Conservation (phyloP, 179 eudicot genomes). For the Nepenthes alata region DNA sequence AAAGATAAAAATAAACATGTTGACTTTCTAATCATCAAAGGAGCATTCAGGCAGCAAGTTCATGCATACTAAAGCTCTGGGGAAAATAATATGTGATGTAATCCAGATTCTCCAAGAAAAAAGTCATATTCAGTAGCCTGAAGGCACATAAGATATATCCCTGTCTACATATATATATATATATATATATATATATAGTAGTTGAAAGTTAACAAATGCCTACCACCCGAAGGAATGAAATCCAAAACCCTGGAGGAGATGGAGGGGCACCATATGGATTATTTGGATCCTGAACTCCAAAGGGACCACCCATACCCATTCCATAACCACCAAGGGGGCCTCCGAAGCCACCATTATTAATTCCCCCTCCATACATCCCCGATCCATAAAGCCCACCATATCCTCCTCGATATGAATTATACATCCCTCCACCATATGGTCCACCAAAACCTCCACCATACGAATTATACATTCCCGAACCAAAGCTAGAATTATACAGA, state of each 20-base stretch:
- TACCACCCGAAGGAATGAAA: slow-evolving; percentile 89
- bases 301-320: slow-evolving; percentile 37
- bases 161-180: too few species aligned
- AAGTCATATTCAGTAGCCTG: too few species aligned
- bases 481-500: slow-evolving; percentile 43
- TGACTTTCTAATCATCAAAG: too few species aligned
- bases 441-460: slow-evolving; percentile 59
- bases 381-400: slow-evolving; percentile 43
- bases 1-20: too few species aligned
- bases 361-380: slow-evolving; percentile 49
- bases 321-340: slow-evolving; percentile 30
- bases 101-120: neutral
- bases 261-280: slow-evolving; percentile 67
- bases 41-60: too few species aligned
- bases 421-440: slow-evolving; percentile 52
- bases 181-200: neutral
- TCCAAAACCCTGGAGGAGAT: slow-evolving; percentile 93
- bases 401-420: slow-evolving; percentile 65
- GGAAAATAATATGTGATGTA: slow-evolving; percentile 1
- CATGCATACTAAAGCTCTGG: neutral
- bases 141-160: too few species aligned
- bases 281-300: slow-evolving; percentile 81
- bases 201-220: slow-evolving; percentile 9
- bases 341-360: slow-evolving; percentile 43
- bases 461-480: slow-evolving; percentile 55